Evolutionary conservation across 345 rosid genomes (phyloP).

Genomic region (Rhizophora mangle): DNA sequence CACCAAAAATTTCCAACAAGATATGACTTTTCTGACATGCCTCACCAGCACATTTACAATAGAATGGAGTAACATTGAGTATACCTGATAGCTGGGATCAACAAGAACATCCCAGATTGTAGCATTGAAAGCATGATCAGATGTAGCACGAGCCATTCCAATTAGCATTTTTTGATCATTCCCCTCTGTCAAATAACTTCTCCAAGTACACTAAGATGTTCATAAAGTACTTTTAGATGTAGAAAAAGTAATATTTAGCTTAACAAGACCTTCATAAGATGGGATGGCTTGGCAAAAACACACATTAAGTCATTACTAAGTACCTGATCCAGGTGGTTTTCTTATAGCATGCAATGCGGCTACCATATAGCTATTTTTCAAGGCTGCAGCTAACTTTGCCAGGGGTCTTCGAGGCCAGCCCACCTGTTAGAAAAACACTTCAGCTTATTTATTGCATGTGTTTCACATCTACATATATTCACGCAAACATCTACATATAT

Average conservation of each 20-base stretch:
- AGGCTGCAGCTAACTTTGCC: conserved; percentile 77
- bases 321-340: conserved; percentile 66
- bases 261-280: conserved; percentile 7
- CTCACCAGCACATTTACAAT: background rate
- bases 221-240: conserved; percentile 53
- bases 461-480: background rate
- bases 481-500: background rate
- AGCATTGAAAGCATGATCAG: conserved; percentile 97
- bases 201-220: conserved; percentile 89
- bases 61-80: background rate
- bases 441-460: background rate
- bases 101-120: conserved; percentile 99
- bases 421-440: conserved; percentile 42
- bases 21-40: background rate
- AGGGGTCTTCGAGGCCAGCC: conserved; percentile 96
- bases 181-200: conserved; percentile 94
- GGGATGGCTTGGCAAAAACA: background rate
- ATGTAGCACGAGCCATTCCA: conserved; percentile 99
- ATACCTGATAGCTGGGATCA: conserved; percentile 94
- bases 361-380: conserved; percentile 94
- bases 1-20: conserved; percentile 1
- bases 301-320: conserved; percentile 8
- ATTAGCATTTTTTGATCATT: conserved; percentile 63
- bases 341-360: conserved; percentile 74
- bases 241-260: conserved; percentile 12